Evolutionary conservation across 164 flowering plant species (phyloP).

Genomic region (Annona cherimola): DNA sequence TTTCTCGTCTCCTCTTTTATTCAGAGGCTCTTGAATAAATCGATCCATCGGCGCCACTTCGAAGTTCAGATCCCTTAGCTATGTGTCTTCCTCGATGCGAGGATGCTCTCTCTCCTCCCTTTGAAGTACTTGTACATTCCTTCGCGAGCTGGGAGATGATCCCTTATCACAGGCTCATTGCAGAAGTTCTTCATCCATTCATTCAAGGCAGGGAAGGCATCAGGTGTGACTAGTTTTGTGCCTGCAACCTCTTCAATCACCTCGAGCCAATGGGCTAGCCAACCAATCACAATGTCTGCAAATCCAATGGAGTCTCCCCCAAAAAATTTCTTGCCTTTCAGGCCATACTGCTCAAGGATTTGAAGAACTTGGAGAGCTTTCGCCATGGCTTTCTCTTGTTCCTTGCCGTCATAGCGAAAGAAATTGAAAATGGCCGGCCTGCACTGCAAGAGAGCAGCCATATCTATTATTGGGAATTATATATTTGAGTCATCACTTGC

Average conservation of each 20-base stretch:
- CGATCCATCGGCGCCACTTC: background rate
- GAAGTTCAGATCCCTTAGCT: background rate
- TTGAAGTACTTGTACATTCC: background rate
- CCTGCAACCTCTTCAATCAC: background rate
- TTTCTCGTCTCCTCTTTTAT: background rate
- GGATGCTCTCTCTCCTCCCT: background rate
- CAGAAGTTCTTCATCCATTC: background rate
- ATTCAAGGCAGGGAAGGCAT: background rate
- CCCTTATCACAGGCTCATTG: background rate
- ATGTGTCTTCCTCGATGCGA: background rate
- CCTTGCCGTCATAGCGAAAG: background rate
- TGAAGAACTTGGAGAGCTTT: background rate
- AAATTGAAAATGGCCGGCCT: background rate
- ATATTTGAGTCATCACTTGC: too few species aligned
- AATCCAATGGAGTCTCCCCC: background rate
- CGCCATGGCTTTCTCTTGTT: background rate
- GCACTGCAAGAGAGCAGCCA: background rate
- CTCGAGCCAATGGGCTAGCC: background rate
- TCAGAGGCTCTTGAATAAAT: background rate
- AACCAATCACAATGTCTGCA: background rate
- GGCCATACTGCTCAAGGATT: background rate
- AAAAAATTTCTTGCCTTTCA: background rate
- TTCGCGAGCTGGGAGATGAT: background rate
- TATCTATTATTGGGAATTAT: too few species aligned
- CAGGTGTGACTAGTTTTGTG: background rate